Conservation (phyloP, 192 early-diverging fungal genomes). For the Dispira parvispora region DNA sequence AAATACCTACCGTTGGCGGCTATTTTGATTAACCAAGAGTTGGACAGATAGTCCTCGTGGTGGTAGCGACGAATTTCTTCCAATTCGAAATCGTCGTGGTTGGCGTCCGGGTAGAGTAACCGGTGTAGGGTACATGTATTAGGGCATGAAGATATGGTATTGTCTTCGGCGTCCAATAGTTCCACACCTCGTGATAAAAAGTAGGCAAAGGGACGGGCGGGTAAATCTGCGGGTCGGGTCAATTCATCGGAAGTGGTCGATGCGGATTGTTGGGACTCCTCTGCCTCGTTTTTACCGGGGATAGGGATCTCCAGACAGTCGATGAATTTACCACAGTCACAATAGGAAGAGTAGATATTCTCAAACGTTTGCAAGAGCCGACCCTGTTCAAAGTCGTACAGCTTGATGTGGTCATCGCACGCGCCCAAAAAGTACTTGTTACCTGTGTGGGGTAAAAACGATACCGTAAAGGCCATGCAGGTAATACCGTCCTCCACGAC, state of each 20-base stretch:
- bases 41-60: conserved; percentile 70
- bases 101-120: conserved; percentile 60
- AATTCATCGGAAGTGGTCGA: not conserved
- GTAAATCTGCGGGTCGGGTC: not conserved
- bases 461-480: conserved; percentile 92
- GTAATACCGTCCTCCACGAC: conserved; percentile 68
- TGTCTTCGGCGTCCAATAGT: conserved; percentile 62
- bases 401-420: conserved; percentile 66
- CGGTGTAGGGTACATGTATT: conserved; percentile 81
- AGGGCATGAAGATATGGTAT: conserved; percentile 52
- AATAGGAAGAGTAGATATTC: conserved; percentile 78
- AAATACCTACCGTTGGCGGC: conserved; percentile 75
- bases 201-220: conserved; percentile 41
- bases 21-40: conserved; percentile 91
- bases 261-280: conserved; percentile 13
- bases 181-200: conserved; percentile 83
- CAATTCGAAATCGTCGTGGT: conserved; percentile 53
- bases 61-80: conserved; percentile 58
- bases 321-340: conserved; percentile 87
- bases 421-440: conserved; percentile 88
- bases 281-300: conserved; percentile 22
- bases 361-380: conserved; percentile 36
- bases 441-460: conserved; percentile 83
- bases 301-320: conserved; percentile 40
- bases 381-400: conserved; percentile 81